Conservation (phyloP, 1,284 basidiomycete species). For the Rhodotorula sp. region DNA sequence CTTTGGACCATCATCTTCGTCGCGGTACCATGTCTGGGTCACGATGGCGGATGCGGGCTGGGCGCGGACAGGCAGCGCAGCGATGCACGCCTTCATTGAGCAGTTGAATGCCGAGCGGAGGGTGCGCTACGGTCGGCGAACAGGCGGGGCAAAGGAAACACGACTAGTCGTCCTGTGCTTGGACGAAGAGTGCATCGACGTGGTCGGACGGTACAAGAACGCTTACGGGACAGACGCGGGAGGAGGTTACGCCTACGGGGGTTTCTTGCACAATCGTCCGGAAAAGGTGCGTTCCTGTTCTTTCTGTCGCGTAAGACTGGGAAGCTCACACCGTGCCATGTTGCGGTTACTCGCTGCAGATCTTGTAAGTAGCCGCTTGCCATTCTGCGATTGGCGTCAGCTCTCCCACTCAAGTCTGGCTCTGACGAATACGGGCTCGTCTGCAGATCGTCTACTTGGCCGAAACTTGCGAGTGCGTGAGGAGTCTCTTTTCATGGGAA, state of each 20-base stretch:
- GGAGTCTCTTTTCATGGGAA: no score
- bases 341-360: not conserved
- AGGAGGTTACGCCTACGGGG: constrained; percentile 27
- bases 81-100: constrained; percentile 22
- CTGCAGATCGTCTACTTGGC: constrained; percentile 32
- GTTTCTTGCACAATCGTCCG: constrained; percentile 20
- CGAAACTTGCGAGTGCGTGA: constrained; percentile 25
- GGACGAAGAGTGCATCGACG: constrained; percentile 21
- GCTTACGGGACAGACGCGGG: not conserved
- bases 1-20: constrained; percentile 1
- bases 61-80: constrained; percentile 23
- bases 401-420: not conserved
- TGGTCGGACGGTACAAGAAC: constrained; percentile 9
- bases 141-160: constrained; percentile 16
- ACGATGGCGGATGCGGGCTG: constrained; percentile 23
- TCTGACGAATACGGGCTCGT: not conserved
- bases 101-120: constrained; percentile 27
- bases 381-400: no score
- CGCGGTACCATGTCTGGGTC: constrained; percentile 28
- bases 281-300: constrained; percentile 15
- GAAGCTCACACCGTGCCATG: not conserved
- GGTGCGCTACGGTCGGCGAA: not conserved
- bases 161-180: constrained; percentile 30
- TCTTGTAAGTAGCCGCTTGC: not conserved
- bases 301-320: no score